Conservation (phyloP, 164 flowering plant genomes). For the Platanus orientalis region DNA sequence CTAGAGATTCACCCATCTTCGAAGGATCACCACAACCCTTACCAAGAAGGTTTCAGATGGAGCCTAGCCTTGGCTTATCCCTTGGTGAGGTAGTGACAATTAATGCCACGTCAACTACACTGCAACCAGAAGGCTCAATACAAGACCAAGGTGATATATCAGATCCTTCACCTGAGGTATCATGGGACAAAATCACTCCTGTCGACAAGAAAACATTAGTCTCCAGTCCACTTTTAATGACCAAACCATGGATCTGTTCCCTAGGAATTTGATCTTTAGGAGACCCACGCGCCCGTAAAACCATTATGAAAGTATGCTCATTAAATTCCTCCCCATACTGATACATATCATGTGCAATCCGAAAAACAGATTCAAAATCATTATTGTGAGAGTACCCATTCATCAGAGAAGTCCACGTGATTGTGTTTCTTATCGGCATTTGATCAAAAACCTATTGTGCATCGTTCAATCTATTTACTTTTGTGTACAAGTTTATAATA, state of each 20-base stretch:
- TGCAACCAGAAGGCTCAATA: too few relatives aligned
- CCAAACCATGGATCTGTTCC: conserved; percentile 33
- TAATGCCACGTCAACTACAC: too few relatives aligned
- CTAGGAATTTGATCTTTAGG: conserved; percentile 13
- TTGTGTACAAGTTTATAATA: conserved; percentile 26
- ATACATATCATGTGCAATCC: conserved; percentile 20
- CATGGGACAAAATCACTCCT: too few relatives aligned
- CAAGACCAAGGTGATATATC: too few relatives aligned
- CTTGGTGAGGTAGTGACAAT: too few relatives aligned
- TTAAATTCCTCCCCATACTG: conserved; percentile 20
- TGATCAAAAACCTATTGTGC: conserved; percentile 29
- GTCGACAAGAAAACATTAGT: too few relatives aligned
- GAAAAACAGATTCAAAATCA: conserved; percentile 24
- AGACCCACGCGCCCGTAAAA: conserved; percentile 24
- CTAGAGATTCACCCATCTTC: too few relatives aligned
- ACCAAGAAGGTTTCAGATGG: too few relatives aligned
- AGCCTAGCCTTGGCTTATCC: too few relatives aligned
- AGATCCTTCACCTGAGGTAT: too few relatives aligned
- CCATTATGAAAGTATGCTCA: conserved; percentile 29
- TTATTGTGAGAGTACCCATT: conserved; percentile 24
- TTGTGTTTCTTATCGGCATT: conserved; percentile 26
- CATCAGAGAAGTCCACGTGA: conserved; percentile 39
- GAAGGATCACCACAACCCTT: too few relatives aligned
- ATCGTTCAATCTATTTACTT: conserved; percentile 16
- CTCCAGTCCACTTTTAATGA: too few relatives aligned